Evolutionary conservation across 257 asterid species (phyloP), one percentile per base, ranked within the genome.

Genomic region (Mentha longifolia): DNA sequence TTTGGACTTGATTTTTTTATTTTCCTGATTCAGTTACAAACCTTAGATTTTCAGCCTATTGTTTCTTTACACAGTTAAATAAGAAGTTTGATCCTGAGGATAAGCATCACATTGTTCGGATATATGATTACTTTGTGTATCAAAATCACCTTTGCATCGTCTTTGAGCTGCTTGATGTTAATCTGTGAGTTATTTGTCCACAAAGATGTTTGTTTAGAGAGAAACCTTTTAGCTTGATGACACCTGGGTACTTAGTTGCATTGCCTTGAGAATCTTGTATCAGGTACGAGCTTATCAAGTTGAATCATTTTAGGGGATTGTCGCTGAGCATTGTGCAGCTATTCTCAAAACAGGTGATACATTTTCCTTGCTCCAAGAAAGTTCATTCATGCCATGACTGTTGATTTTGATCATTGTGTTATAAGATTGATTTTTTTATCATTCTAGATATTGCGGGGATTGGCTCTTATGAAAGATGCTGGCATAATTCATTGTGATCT

Each of bases 41-140:
- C 31, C 19, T 68, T 63, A 39, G 43, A 43, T 43, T 56, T 58
- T 78, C 46, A 60, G 64, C 59, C 71, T 37, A 67, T 74, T 67
- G 37, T 79, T 65, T 69, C 75, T 66, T 71, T 58, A 57, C 68
- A 42, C 82, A 95, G 99, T 83, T 95, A 69, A 95, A 92, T 84
- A 88, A 81, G 89, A 95, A 85, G 92, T 92, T 88, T 75, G 99
- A 95, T 87, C 99, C 98, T 7, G 98, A 92, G 90, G 99, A 95
- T 85, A 89, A 89, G 89, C 95, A 95, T 84, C 97, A 95, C 74
- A 92, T 92, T 76, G 99, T 95, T 72, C 96, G 99, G 67, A 95
- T 95, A 67, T 87, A 89, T 74, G 99, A 95, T 83, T 89, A 89
- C 86, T 95, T 95, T 82, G 92, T 85, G 74, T 78, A 70, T 81